Evolutionary conservation across 148 eudicot species (phyloP).

Genomic region (Camellia lanceoleosa): DNA sequence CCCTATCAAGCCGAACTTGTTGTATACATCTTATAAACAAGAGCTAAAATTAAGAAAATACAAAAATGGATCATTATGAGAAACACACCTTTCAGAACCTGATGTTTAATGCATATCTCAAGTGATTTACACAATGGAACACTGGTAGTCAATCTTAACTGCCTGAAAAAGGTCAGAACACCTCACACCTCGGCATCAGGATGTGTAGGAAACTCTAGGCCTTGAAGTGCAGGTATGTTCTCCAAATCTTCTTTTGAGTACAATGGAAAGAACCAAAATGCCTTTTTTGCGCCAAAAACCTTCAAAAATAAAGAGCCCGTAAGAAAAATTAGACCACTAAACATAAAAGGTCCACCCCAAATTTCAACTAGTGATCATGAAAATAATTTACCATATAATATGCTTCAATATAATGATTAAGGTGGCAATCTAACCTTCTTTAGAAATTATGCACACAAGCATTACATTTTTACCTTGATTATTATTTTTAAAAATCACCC

Average conservation of each 20-base stretch:
- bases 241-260: slow-evolving; percentile 80
- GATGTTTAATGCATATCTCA: background rate
- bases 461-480: background rate
- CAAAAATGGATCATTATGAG: background rate
- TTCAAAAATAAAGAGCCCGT: slow-evolving; percentile 19
- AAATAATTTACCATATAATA: background rate
- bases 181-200: slow-evolving; percentile 44
- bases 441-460: background rate
- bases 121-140: background rate
- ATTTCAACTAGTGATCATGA: background rate
- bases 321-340: background rate
- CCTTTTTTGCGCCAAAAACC: slow-evolving; percentile 80
- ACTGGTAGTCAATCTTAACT: background rate
- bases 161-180: background rate
- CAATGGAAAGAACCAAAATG: slow-evolving; percentile 74
- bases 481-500: background rate
- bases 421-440: background rate
- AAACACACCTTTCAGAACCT: slow-evolving; percentile 7
- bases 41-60: background rate
- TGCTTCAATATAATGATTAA: no score
- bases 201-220: slow-evolving; percentile 64
- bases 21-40: background rate
- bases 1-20: no score
- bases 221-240: slow-evolving; percentile 63
- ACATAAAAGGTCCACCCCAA: background rate